Percentiles rank a stretch among this genome's conserved stretches.
These are phyloP conservation scores for Penicillium sp. DNA, from an alignment of 2,329 filamentous ascomycete genomes.

Conservation along the genomic window DNA sequence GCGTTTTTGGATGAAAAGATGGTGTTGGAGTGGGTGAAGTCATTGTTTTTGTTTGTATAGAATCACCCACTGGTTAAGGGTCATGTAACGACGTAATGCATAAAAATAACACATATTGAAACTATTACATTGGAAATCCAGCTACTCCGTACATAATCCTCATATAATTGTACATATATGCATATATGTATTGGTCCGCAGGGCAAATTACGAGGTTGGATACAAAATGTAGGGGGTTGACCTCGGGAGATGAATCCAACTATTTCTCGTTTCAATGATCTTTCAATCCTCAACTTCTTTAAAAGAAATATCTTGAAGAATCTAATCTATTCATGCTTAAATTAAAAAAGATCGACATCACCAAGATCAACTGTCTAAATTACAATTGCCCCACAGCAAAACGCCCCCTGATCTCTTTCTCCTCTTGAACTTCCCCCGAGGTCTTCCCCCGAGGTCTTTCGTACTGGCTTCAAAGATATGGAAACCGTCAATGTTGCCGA, in stretches of 20 bases:
- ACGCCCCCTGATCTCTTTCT: constrained; percentile 9
- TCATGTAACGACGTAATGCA: constrained; percentile 2
- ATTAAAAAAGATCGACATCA: not conserved
- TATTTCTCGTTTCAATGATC: not conserved
- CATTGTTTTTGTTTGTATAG: not conserved
- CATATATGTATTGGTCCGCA: not conserved
- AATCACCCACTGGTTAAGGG: not conserved
- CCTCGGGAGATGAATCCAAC: not conserved
- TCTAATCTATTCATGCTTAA: not conserved
- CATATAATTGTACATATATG: no score
- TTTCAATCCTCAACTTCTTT: not conserved
- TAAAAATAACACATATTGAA: not conserved
- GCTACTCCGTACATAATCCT: not conserved
- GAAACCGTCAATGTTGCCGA: constrained; percentile 57
- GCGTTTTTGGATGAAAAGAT: not conserved
- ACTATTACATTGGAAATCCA: not conserved
- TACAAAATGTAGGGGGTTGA: not conserved
- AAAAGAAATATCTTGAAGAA: not conserved
- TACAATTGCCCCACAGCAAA: constrained; percentile 17
- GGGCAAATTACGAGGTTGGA: not conserved
- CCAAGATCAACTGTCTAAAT: not conserved
- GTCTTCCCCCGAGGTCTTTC: not conserved
- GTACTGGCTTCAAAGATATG: constrained; percentile 38
- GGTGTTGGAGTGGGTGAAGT: not conserved
- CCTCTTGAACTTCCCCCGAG: not conserved